A percentile compares a stretch with the other conserved stretches of the same genome.
These are phyloP conservation scores for Termitomyces sp. DNA, from an alignment of 768 basidiomycete species.

Conservation along the genomic window DNA sequence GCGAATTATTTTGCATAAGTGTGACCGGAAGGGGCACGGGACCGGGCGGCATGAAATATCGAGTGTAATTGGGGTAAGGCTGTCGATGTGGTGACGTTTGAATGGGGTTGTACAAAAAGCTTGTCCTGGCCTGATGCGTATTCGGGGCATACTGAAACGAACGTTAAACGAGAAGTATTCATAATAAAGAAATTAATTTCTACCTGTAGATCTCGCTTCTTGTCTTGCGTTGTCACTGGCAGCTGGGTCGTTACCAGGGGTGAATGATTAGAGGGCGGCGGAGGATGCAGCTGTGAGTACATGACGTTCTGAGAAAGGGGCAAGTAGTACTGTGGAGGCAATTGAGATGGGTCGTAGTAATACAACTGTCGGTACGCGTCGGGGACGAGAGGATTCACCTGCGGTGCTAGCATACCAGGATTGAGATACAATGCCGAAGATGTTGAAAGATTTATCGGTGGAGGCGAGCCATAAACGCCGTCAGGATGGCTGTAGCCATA, in stretches of 20 bases:
- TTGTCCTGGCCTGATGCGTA: constrained; percentile 35
- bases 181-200: neutral
- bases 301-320: constrained; percentile 52
- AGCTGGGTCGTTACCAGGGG: constrained; percentile 49
- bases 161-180: constrained; percentile 6
- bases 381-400: constrained; percentile 21
- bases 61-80: constrained; percentile 48
- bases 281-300: constrained; percentile 38
- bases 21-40: constrained; percentile 27
- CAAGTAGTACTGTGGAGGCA: constrained; percentile 58
- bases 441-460: constrained; percentile 31
- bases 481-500: constrained; percentile 52
- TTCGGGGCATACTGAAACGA: constrained; percentile 14
- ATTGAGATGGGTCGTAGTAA: constrained; percentile 46
- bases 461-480: constrained; percentile 45
- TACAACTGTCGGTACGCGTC: constrained; percentile 45
- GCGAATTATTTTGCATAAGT: constrained; percentile 29
- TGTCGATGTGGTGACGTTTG: constrained; percentile 38
- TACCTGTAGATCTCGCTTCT: constrained; percentile 57
- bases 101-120: constrained; percentile 34
- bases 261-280: constrained; percentile 26
- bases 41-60: constrained; percentile 37
- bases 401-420: constrained; percentile 18
- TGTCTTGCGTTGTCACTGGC: constrained; percentile 38
- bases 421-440: constrained; percentile 38